Conservation (phyloP, 805 yeast genomes). For the Kodamaea neixiangensis region DNA sequence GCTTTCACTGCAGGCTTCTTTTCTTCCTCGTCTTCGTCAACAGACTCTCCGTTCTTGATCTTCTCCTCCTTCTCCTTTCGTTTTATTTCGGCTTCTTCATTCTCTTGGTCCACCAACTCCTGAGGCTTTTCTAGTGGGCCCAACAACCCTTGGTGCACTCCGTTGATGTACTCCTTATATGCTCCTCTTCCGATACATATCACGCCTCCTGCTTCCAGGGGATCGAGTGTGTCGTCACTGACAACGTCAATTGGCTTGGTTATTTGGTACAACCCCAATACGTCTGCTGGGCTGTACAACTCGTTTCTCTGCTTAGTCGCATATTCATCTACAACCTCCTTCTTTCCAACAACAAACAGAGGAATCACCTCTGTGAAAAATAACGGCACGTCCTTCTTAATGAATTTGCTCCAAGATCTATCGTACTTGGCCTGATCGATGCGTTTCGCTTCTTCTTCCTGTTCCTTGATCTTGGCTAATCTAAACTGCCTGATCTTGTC, state of each 20-base stretch:
- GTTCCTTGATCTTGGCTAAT: slow-evolving; percentile 29
- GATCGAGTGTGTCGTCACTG: slow-evolving; percentile 48
- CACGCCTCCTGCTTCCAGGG: slow-evolving; percentile 73
- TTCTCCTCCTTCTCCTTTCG: slow-evolving; percentile 16
- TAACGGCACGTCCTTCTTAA: slow-evolving; percentile 20
- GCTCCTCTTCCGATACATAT: slow-evolving; percentile 95
- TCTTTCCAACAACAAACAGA: background rate
- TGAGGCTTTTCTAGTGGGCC: slow-evolving; percentile 73
- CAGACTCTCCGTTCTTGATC: slow-evolving; percentile 16
- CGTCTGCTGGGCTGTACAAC: slow-evolving; percentile 44
- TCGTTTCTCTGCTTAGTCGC: slow-evolving; percentile 33
- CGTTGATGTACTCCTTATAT: slow-evolving; percentile 85
- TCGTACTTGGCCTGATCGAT: slow-evolving; percentile 14
- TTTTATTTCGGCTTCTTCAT: slow-evolving; percentile 14
- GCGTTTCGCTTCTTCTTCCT: slow-evolving; percentile 9
- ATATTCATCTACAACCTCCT: slow-evolving; percentile 22
- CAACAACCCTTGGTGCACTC: slow-evolving; percentile 90
- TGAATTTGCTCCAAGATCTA: slow-evolving; percentile 31
- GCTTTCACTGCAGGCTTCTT: slow-evolving; percentile 59
- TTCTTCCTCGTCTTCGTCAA: slow-evolving; percentile 24
- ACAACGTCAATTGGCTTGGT: slow-evolving; percentile 36
- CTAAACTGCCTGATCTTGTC: slow-evolving; percentile 75
- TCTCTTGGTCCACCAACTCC: slow-evolving; percentile 28
- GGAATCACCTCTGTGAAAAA: slow-evolving; percentile 13
- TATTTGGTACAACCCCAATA: slow-evolving; percentile 57